These are phyloP conservation scores for Puccinia horiana DNA, from an alignment of 1,284 basidiomycete species.

Conservation along the genomic window DNA sequence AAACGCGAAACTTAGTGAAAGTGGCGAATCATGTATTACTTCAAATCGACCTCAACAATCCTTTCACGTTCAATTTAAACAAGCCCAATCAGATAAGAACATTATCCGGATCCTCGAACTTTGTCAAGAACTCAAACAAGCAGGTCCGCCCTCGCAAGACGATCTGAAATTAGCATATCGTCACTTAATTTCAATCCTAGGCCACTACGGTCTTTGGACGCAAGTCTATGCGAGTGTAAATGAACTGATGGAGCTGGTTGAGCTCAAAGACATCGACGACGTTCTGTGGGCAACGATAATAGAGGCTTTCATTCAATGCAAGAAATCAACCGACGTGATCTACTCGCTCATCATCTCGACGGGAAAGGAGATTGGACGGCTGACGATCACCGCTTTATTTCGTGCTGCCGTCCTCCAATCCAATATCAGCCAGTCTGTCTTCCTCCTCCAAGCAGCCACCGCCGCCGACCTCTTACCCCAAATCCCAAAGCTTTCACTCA, in stretches of 20 bases:
- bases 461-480: background rate
- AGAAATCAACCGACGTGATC: slow-evolving; percentile 24
- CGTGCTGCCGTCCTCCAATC: slow-evolving; percentile 24
- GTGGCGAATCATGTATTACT: background rate
- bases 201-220: slow-evolving; percentile 27
- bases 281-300: slow-evolving; percentile 13
- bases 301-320: slow-evolving; percentile 7
- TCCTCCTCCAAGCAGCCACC: slow-evolving; percentile 12
- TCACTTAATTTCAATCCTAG: background rate
- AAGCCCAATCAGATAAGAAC: slow-evolving; percentile 15
- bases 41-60: background rate
- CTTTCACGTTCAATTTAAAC: background rate
- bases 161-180: slow-evolving; percentile 10
- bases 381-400: background rate
- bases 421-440: slow-evolving; percentile 26
- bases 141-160: background rate
- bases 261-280: background rate
- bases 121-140: slow-evolving; percentile 13
- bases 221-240: slow-evolving; percentile 24
- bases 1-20: background rate
- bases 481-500: slow-evolving; percentile 8
- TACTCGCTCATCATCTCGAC: slow-evolving; percentile 12
- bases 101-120: slow-evolving; percentile 2
- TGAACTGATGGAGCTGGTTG: slow-evolving; percentile 10
- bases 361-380: background rate